Base-by-base conservation (phyloP, 2,329 filamentous ascomycete genomes). In the Aspergillus sp. region DNA sequence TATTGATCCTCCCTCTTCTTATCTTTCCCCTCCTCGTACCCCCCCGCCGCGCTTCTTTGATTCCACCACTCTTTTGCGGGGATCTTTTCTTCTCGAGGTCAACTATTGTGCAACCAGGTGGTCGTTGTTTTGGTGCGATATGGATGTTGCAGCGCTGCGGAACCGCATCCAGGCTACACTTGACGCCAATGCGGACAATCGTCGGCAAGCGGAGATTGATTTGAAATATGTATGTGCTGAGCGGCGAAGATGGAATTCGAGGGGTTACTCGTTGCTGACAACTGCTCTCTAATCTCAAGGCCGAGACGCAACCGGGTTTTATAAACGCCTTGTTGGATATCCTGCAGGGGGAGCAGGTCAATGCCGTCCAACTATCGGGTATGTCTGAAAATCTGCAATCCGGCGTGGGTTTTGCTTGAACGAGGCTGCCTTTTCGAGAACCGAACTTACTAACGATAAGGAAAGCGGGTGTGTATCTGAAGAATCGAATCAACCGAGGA, bases 401-500 rank as follows among this genome's bases (percentile, higher is more conserved):
- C 38, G 49, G 45, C 60, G 38, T 25, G 50, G 22, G 60, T 38
- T 5, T 11, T 15, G 9, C 15, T 15, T 41, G 15, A 15, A 15
- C 34, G 34, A 15, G 11, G 11, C 4, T 5, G 31, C 38, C 6
- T 30, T 46, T 17, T 11, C 22, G 38, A 30, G 41, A 17, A 34
- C 22, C 54, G 30, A 30, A 46, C 64, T 31, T 54, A 59, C 63
- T 68, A 64, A 68, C 59, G 43, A 19, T 43, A 38, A 25, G 38
- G 19, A 48, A 78, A 97, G 94, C 93, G 74, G 93, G 94, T 74
- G 92, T 99, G 71, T 99, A 98, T 81, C 88, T 98, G 77, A 99
- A 99, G 83, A 98, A 99, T 81, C 91, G 93, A 76, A 91, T 98
- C 77, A 94, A 91, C 77, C 91, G 93, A 75, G 93, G 92, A 72